Conservation (phyloP, 768 basidiomycete genomes). For the Kwoniella newhampshirensis region DNA sequence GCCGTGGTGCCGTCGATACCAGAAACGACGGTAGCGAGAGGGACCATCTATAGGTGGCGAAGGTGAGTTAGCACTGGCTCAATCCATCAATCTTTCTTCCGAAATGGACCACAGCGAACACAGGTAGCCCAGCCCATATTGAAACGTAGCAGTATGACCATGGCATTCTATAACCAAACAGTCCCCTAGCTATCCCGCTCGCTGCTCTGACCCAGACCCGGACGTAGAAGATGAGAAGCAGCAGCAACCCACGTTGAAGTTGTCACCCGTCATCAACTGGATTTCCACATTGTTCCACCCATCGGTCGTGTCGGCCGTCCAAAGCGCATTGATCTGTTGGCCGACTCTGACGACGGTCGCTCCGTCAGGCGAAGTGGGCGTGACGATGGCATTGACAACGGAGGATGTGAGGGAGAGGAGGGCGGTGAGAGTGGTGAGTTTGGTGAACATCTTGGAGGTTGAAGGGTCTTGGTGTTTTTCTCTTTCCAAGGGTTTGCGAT, state of each 20-base stretch:
- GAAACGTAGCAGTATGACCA: no score
- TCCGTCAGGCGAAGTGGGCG: conserved; percentile 43
- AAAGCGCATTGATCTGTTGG: conserved; percentile 31
- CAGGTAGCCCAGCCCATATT: no score
- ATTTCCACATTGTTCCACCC: conserved; percentile 41
- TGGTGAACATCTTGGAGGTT: conserved; percentile 14
- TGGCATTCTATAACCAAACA: no score
- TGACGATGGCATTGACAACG: conserved; percentile 24
- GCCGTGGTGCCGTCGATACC: conserved; percentile 44
- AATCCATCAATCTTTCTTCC: no score
- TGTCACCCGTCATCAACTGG: conserved; percentile 50
- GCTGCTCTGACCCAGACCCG: no score
- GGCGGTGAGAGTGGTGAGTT: conserved; percentile 9
- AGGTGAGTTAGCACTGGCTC: no score
- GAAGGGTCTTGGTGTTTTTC: neutral
- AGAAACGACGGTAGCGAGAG: conserved; percentile 29
- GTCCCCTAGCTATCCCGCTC: no score
- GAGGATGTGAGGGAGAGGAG: conserved; percentile 17
- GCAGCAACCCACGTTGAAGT: conserved; percentile 31
- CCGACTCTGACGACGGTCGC: conserved; percentile 43
- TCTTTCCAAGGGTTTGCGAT: no score
- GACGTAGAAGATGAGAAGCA: neutral
- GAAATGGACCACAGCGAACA: no score
- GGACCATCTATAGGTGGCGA: conserved; percentile 28
- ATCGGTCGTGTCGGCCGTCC: conserved; percentile 38